Evolutionary conservation across 805 yeast species (phyloP).

Genomic region (Nakazawaea wyomingensis): DNA sequence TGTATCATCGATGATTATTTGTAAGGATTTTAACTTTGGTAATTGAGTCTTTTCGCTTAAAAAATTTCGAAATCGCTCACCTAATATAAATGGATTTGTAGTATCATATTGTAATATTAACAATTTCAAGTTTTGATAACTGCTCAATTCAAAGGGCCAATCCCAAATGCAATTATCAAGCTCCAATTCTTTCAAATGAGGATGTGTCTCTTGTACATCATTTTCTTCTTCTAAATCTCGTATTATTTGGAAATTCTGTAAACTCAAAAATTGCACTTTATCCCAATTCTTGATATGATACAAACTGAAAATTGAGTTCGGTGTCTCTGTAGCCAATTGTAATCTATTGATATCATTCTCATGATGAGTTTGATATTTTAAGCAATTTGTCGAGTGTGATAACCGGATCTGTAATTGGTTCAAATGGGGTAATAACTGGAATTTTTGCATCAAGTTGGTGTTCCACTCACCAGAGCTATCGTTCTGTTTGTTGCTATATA

Average conservation of each 20-base stretch:
- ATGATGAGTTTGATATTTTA: constrained; percentile 24
- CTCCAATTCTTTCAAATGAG: constrained; percentile 22
- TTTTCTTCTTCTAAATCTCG: constrained; percentile 19
- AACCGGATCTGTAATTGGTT: constrained; percentile 20
- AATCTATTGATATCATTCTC: constrained; percentile 16
- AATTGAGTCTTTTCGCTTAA: constrained; percentile 13
- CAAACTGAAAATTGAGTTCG: constrained; percentile 32
- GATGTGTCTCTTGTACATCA: constrained; percentile 13
- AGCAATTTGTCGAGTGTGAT: constrained; percentile 28
- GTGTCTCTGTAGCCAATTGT: constrained; percentile 18
- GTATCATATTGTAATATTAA: constrained; percentile 21
- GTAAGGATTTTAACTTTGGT: background rate
- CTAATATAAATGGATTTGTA: constrained; percentile 27
- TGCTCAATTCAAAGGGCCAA: constrained; percentile 43
- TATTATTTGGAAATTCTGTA: constrained; percentile 32
- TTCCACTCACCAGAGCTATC: constrained; percentile 20
- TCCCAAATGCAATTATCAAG: constrained; percentile 50
- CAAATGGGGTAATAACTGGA: constrained; percentile 19
- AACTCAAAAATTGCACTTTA: constrained; percentile 26
- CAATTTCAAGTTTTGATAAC: constrained; percentile 22
- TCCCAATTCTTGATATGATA: constrained; percentile 36
- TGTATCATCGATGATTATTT: constrained; percentile 1
- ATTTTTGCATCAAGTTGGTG: constrained; percentile 12
- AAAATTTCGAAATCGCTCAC: constrained; percentile 30
- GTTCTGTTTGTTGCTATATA: background rate